Evolutionary conservation across 106 monocot genomes (phyloP).

Genomic region (Acorus gramineus): DNA sequence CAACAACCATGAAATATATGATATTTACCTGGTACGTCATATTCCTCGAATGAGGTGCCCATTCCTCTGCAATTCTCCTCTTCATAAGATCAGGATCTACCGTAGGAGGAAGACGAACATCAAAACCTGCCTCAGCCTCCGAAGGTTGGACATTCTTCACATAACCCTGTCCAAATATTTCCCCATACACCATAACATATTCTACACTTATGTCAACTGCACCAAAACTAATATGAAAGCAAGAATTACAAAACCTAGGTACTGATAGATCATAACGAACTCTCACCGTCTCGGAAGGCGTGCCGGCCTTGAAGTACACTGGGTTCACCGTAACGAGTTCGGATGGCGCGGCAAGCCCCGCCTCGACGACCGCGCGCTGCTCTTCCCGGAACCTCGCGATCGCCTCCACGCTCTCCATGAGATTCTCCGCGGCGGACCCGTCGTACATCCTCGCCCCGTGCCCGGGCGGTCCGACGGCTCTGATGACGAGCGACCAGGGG

Average conservation of each 20-base stretch:
- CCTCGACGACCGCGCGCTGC: conserved; percentile 78
- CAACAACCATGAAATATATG: background rate
- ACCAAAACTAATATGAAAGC: too few relatives aligned
- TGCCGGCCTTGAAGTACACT: conserved; percentile 74
- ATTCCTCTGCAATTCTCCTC: conserved; percentile 63
- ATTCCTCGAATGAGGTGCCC: conserved; percentile 68
- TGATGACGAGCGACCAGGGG: conserved; percentile 63
- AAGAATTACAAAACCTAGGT: too few relatives aligned
- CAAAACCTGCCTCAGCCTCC: conserved; percentile 79
- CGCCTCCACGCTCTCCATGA: conserved; percentile 68
- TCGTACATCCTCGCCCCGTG: conserved; percentile 80
- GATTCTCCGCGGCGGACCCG: conserved; percentile 53
- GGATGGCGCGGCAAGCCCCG: conserved; percentile 33
- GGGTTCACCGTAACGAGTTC: conserved; percentile 80
- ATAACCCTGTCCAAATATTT: conserved; percentile 57
- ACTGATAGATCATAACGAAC: background rate
- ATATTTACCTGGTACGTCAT: conserved; percentile 54
- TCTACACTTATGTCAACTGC: too few relatives aligned
- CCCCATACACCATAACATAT: too few relatives aligned
- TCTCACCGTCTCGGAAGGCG: conserved; percentile 49
- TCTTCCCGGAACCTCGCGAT: conserved; percentile 53
- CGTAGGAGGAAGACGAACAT: conserved; percentile 78
- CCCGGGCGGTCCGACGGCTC: conserved; percentile 53
- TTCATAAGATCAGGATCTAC: conserved; percentile 33
- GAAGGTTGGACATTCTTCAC: conserved; percentile 96